Conservation (phyloP, 306 rosid species). For the Gastrolobium villosum region DNA sequence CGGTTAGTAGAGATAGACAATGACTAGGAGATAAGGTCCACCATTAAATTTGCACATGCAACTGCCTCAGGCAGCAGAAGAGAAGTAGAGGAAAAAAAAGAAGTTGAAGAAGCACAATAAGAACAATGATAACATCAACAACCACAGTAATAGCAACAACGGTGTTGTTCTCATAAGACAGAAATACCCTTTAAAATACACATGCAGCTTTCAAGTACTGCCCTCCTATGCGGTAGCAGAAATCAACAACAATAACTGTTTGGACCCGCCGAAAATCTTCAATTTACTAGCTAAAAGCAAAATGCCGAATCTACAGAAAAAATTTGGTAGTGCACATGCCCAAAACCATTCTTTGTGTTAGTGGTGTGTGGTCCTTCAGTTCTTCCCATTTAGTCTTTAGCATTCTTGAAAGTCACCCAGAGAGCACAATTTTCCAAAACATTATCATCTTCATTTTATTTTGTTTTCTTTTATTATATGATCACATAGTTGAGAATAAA, state of each 20-base stretch:
- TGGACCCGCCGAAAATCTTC: conserved; percentile 38
- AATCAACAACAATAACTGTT: conserved; percentile 38
- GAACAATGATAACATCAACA: conserved; percentile 54
- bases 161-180: conserved; percentile 42
- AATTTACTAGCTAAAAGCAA: conserved; percentile 40
- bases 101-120: conserved; percentile 39
- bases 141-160: conserved; percentile 49
- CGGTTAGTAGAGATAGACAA: conserved; percentile 57
- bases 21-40: conserved; percentile 67
- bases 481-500: conserved; percentile 11
- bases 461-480: not conserved
- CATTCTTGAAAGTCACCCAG: conserved; percentile 37
- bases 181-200: conserved; percentile 49
- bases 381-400: not conserved
- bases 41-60: conserved; percentile 74
- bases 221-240: conserved; percentile 29
- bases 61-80: conserved; percentile 52
- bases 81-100: conserved; percentile 9
- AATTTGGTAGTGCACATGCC: conserved; percentile 5
- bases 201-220: conserved; percentile 40
- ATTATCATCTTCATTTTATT: conserved; percentile 2
- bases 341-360: conserved; percentile 23
- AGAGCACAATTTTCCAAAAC: conserved; percentile 27
- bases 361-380: conserved; percentile 26
- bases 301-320: not conserved